A percentile compares a stretch with the other conserved stretches of the same genome.
Conservation (phyloP, 2,329 filamentous ascomycete genomes). For the Fonsecaea nubica region DNA sequence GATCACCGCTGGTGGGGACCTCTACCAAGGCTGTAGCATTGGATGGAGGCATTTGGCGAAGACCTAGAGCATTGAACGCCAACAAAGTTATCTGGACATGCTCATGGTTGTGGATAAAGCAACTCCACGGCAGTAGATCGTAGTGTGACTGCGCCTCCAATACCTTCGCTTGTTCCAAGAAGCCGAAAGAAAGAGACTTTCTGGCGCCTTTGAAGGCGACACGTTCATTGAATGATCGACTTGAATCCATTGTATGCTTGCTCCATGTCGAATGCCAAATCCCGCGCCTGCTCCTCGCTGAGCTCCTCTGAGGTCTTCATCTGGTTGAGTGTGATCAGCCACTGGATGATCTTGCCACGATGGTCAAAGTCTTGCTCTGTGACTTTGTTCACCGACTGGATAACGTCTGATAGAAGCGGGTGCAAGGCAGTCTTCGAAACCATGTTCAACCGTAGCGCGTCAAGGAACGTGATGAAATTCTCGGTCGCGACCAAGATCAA, state of each 20-base stretch:
- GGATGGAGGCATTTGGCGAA: background rate
- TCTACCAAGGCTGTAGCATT: background rate
- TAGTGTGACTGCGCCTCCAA: background rate
- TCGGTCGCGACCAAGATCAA: constrained; percentile 91
- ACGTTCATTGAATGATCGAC: constrained; percentile 62
- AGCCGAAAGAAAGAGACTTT: background rate
- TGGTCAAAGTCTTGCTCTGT: constrained; percentile 94
- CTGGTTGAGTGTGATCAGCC: constrained; percentile 95
- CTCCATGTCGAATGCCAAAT: constrained; percentile 92
- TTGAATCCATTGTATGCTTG: constrained; percentile 95
- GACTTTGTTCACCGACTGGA: constrained; percentile 96
- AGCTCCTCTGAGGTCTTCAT: constrained; percentile 96
- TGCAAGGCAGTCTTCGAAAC: constrained; percentile 96
- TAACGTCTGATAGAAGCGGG: constrained; percentile 90
- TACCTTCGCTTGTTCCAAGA: background rate
- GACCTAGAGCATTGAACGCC: background rate
- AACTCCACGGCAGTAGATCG: background rate
- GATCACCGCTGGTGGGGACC: background rate
- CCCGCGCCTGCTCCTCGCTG: constrained; percentile 82
- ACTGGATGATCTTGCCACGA: constrained; percentile 96
- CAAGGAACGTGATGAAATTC: constrained; percentile 97
- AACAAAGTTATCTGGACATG: background rate
- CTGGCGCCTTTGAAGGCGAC: background rate
- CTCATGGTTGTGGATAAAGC: background rate
- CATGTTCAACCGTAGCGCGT: constrained; percentile 89